Evolutionary conservation across 192 early-diverging fungal genomes (phyloP).

Genomic region (Backusella liffmaniae): DNA sequence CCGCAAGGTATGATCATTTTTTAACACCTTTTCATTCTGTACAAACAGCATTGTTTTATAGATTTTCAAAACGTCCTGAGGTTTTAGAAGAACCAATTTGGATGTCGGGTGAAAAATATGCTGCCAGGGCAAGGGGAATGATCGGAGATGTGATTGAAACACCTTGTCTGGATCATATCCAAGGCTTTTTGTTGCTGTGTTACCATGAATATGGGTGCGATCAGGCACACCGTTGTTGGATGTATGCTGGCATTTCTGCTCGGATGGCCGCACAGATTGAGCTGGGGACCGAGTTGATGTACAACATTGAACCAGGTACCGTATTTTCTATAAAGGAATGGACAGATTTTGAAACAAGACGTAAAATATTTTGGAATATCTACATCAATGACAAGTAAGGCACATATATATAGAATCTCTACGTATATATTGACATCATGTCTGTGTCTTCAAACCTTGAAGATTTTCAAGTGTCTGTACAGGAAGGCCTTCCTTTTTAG

Average conservation of each 20-base stretch:
- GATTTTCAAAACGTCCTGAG: slow-evolving; percentile 47
- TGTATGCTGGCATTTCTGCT: slow-evolving; percentile 45
- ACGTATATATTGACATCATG: too few relatives aligned
- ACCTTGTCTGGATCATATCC: slow-evolving; percentile 45
- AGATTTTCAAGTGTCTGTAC: slow-evolving; percentile 33
- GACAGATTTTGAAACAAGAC: slow-evolving; percentile 43
- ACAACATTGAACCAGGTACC: neutral
- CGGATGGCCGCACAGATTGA: slow-evolving; percentile 49
- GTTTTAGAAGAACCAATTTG: slow-evolving; percentile 46
- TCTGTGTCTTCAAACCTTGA: neutral
- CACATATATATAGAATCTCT: neutral
- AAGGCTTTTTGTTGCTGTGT: slow-evolving; percentile 44
- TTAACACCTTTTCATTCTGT: neutral
- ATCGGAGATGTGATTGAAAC: slow-evolving; percentile 43
- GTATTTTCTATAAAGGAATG: slow-evolving; percentile 30
- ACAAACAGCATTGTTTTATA: neutral
- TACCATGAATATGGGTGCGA: slow-evolving; percentile 50
- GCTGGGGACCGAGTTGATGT: slow-evolving; percentile 42
- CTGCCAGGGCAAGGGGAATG: slow-evolving; percentile 38
- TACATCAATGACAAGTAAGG: slow-evolving; percentile 42
- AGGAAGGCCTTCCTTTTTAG: slow-evolving; percentile 47
- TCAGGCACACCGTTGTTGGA: slow-evolving; percentile 48
- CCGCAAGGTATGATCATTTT: slow-evolving; percentile 32
- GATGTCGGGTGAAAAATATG: slow-evolving; percentile 52
- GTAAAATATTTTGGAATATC: slow-evolving; percentile 50